These are phyloP conservation scores for Thymus mandschuricus DNA, from an alignment of 257 asterid genomes.

Conservation along the genomic window DNA sequence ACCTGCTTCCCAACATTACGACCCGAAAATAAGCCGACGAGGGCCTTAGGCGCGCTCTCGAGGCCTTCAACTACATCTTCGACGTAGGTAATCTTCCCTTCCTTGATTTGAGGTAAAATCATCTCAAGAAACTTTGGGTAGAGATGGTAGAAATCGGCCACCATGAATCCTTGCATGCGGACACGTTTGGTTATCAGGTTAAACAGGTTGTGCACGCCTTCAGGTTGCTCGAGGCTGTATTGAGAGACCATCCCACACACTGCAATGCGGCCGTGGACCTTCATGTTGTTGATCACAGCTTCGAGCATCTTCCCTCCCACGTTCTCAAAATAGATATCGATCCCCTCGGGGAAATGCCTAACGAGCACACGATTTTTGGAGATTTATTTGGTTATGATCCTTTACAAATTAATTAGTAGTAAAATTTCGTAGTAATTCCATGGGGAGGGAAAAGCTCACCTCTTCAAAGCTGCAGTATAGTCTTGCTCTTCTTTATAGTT, in stretches of 20 bases:
- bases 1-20: conserved; percentile 32
- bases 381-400: background rate
- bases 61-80: conserved; percentile 30
- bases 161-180: conserved; percentile 39
- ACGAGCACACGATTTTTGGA: background rate
- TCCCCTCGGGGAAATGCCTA: conserved; percentile 49
- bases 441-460: conserved; percentile 14
- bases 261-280: conserved; percentile 34
- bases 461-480: conserved; percentile 23
- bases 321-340: conserved; percentile 49
- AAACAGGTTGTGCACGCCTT: conserved; percentile 38
- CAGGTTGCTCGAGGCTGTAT: conserved; percentile 41
- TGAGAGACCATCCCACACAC: conserved; percentile 55
- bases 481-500: conserved; percentile 31
- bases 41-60: conserved; percentile 20
- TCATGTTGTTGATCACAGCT: conserved; percentile 49
- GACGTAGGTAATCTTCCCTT: conserved; percentile 12
- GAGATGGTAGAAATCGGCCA: conserved; percentile 19
- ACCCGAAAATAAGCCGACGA: conserved; percentile 30
- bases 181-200: conserved; percentile 24
- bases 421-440: background rate
- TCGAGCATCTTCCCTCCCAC: conserved; percentile 53
- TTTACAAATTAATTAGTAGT: too few species aligned
- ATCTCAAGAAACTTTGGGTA: conserved; percentile 19
- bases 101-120: conserved; percentile 21